phyloP scores from a whole-genome alignment of 1,139 yeast species.

The Hanseniaspora gamundiae region DNA sequence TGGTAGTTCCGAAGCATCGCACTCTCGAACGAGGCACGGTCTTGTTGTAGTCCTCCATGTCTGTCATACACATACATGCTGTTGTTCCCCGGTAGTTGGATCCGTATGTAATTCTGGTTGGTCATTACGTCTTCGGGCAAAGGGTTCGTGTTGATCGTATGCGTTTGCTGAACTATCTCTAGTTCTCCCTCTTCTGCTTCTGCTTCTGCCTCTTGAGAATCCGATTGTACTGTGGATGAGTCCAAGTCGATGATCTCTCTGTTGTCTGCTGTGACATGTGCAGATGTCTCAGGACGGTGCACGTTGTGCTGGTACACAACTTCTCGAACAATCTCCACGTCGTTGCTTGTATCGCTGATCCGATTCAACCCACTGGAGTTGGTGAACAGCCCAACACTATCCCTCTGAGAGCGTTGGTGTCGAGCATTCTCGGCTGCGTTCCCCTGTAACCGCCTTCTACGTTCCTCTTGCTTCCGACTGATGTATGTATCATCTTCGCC shows the following conservation, averaged over 20 bases:
- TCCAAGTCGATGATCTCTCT: neutral
- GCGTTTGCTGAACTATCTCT: neutral
- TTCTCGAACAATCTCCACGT: constrained; percentile 1
- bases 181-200: neutral
- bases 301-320: neutral
- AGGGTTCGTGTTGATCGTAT: neutral
- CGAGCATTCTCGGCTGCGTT: neutral
- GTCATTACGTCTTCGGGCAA: neutral
- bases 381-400: neutral
- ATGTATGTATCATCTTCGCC: neutral
- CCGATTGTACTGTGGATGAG: neutral
- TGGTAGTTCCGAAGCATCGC: neutral
- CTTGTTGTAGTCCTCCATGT: neutral
- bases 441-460: neutral
- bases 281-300: neutral
- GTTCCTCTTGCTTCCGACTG: neutral
- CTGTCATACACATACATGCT: constrained; percentile 1
- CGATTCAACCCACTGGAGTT: neutral
- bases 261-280: neutral
- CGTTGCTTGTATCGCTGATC: neutral
- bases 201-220: too few species aligned
- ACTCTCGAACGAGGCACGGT: constrained; percentile 1
- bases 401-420: neutral
- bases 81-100: constrained; percentile 1
- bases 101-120: neutral